Base-by-base conservation (phyloP, 108 stramenopile species). In the Nitzschia sp. region DNA sequence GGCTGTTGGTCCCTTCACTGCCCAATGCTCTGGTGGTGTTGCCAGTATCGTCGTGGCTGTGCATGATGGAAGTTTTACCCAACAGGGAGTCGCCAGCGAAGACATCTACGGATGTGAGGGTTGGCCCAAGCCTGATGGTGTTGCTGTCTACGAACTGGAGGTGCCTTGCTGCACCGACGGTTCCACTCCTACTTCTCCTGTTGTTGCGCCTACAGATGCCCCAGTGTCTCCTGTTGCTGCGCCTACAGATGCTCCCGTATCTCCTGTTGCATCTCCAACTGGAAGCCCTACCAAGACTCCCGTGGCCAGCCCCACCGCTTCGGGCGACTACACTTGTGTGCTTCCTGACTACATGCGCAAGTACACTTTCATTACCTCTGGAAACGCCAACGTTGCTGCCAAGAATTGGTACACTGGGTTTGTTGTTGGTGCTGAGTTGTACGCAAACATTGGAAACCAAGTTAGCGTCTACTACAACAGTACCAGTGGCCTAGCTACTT, bases 341-440 rank as follows among this genome's bases (percentile, higher is more conserved):
- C 20, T 54, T 25, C 53, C 53, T 2, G 53, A 54, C 22, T 21
- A 25, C 6, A 12, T 54, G 53, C 20, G 12, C 15, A 60, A 41
- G 15, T 60, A 40, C 59, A 41, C 59, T 21, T 17, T 65, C 24
- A 37, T 65, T 34, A 52, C 64, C 2, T 14, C 19, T 17, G 64
- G 51, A 53, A 50, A 65, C 7, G 64, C 64, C 2, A 22, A n/a
- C 51, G 26, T 65, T 53, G 64, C 19, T 15, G 39, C 64, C 19
- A 21, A 59, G 24, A 67, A 48, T 22, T n/a, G 43, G 54, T 67
- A 67, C 66, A 67, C 41, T 21, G 66, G 66, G 5, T 22, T 58
- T 25, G 66, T 41, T 34, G 41, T 67, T 37, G 66, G 66, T 25
- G 66, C 53, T 48, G 46, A 63, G 22, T 21, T 29, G 37, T 63